These are phyloP conservation scores for Ascoidea rubescens DNA, from an alignment of 805 yeast genomes.

Conservation along the genomic window DNA sequence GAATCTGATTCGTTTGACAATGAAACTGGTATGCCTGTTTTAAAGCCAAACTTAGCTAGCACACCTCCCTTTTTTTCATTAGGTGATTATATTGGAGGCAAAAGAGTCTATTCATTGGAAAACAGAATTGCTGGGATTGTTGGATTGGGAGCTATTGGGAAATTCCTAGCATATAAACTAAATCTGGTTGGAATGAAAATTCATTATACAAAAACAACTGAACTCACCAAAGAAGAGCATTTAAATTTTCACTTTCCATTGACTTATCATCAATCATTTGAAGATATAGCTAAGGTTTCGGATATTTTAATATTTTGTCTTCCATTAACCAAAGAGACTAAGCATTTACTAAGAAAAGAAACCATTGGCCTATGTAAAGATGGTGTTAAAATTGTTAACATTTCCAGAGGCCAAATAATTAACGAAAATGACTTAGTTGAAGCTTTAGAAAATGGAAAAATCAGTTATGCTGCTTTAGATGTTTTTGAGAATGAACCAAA, in stretches of 20 bases:
- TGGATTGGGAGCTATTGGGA: slow-evolving; percentile 35
- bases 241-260: slow-evolving; percentile 11
- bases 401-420: slow-evolving; percentile 80
- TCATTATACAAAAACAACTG: slow-evolving; percentile 26
- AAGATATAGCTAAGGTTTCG: slow-evolving; percentile 15
- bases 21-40: neutral
- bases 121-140: slow-evolving; percentile 30
- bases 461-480: slow-evolving; percentile 59
- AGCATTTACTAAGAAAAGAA: slow-evolving; percentile 28
- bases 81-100: no score
- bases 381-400: slow-evolving; percentile 64
- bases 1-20: no score
- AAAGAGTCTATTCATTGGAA: slow-evolving; percentile 3
- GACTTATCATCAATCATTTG: slow-evolving; percentile 13
- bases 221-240: slow-evolving; percentile 17
- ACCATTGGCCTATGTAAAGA: slow-evolving; percentile 58
- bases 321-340: slow-evolving; percentile 24
- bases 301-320: slow-evolving; percentile 24
- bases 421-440: slow-evolving; percentile 48
- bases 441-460: slow-evolving; percentile 46
- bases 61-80: no score
- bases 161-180: slow-evolving; percentile 26
- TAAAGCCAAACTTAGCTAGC: no score
- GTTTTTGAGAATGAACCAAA: slow-evolving; percentile 68
- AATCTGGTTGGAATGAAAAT: slow-evolving; percentile 28